Evolutionary conservation across 257 asterid species (phyloP).

Genomic region (Solanum okadae): DNA sequence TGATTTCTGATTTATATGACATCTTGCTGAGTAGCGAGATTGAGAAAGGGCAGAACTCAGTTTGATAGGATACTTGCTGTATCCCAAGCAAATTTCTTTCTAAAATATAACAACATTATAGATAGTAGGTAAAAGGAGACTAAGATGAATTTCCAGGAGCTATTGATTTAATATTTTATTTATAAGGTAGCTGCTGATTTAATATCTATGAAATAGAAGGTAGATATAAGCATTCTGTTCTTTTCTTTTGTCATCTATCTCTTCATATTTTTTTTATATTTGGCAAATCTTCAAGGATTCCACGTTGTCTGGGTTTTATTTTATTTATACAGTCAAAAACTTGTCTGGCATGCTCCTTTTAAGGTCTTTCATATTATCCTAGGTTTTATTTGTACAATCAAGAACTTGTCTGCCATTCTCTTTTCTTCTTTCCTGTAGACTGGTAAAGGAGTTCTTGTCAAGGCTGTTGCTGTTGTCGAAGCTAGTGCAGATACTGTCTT

Average conservation of each 20-base stretch:
- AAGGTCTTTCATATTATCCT: not conserved
- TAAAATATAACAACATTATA: not conserved
- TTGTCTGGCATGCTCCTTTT: not conserved
- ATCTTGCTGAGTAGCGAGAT: not conserved
- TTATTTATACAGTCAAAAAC: not conserved
- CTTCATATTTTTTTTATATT: not conserved
- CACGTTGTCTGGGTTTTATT: not conserved
- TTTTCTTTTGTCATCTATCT: not conserved
- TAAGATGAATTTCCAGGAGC: not conserved
- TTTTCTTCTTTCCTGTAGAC: constrained; percentile 24
- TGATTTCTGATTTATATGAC: not conserved
- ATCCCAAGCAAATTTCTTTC: not conserved
- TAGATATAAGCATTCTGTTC: not conserved
- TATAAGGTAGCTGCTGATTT: not conserved
- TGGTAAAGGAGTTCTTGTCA: constrained; percentile 78
- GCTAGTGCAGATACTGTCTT: constrained; percentile 92
- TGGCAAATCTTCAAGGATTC: not conserved
- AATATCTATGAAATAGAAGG: not conserved
- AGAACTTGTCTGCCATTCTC: not conserved
- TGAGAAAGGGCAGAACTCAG: not conserved
- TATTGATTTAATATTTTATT: not conserved
- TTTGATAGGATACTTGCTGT: not conserved
- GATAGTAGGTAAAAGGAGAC: not conserved
- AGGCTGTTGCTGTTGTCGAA: constrained; percentile 90
- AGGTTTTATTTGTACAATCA: not conserved